A percentile compares a stretch with the other conserved stretches of the same genome.
These are phyloP conservation scores for Aquanectria penicillioides DNA, from an alignment of 2,329 filamentous ascomycete genomes.

Conservation along the genomic window DNA sequence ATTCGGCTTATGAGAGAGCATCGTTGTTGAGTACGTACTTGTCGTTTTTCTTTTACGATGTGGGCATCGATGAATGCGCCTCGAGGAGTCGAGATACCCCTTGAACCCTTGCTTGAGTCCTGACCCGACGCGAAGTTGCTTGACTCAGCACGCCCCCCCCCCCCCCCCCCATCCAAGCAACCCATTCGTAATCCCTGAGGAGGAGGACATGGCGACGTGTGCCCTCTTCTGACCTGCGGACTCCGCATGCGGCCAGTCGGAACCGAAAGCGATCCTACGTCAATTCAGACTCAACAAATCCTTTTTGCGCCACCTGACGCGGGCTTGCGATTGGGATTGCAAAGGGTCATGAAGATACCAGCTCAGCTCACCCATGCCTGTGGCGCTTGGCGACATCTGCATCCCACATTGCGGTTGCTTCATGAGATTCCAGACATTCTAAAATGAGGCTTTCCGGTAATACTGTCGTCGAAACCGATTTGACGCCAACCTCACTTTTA, in stretches of 20 bases:
- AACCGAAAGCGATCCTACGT: constrained; percentile 1
- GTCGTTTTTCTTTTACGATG: not conserved
- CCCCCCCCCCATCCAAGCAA: not conserved
- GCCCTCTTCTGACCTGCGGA: not conserved
- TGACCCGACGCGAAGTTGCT: not conserved
- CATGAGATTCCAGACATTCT: not conserved
- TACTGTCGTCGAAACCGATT: not conserved
- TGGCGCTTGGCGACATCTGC: not conserved
- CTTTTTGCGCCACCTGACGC: not conserved
- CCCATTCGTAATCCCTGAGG: constrained; percentile 1
- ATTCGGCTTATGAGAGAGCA: not conserved
- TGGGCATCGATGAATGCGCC: not conserved
- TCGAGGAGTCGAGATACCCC: not conserved
- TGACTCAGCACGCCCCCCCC: too few species aligned
- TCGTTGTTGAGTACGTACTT: constrained; percentile 2
- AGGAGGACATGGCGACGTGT: not conserved
- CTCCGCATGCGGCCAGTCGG: not conserved
- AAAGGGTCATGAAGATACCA: not conserved
- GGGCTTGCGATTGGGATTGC: not conserved
- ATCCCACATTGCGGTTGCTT: not conserved
- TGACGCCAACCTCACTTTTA: not conserved
- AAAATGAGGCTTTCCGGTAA: constrained; percentile 5
- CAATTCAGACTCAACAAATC: not conserved
- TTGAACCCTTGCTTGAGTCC: not conserved
- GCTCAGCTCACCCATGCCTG: not conserved